Evolutionary conservation across 192 early-diverging fungal species (phyloP).

Genomic region (Funneliformis geosporum): DNA sequence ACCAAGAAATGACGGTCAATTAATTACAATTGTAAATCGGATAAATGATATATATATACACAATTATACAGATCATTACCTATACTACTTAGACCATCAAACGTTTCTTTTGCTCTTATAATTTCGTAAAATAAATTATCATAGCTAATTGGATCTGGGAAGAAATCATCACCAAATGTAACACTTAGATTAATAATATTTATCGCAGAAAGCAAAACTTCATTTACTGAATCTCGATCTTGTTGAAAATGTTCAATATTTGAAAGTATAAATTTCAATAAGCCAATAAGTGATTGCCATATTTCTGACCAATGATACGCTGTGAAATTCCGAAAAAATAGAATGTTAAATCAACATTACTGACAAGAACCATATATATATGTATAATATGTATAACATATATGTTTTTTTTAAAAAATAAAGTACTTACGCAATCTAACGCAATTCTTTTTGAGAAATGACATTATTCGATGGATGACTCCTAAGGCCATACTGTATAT

Average conservation of each 20-base stretch:
- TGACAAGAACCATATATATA: background rate
- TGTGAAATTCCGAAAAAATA: constrained; percentile 15
- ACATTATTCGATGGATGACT: constrained; percentile 38
- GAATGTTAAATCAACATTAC: background rate
- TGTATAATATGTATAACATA: too few relatives aligned
- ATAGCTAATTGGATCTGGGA: constrained; percentile 51
- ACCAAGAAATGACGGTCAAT: background rate
- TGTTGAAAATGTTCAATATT: constrained; percentile 42
- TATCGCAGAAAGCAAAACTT: constrained; percentile 29
- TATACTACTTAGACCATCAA: constrained; percentile 10
- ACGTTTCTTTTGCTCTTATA: constrained; percentile 40
- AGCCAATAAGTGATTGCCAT: constrained; percentile 51
- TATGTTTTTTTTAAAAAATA: background rate
- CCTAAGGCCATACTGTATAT: constrained; percentile 32
- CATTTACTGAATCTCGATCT: background rate
- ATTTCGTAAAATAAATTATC: constrained; percentile 59
- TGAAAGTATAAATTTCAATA: constrained; percentile 48
- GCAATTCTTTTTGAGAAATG: constrained; percentile 30
- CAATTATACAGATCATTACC: background rate
- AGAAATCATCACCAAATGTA: constrained; percentile 50
- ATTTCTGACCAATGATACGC: constrained; percentile 59
- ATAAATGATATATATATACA: too few relatives aligned
- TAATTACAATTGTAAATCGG: background rate
- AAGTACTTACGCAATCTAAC: constrained; percentile 37
- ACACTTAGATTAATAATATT: constrained; percentile 53